Percentiles rank a stretch among this genome's conserved stretches.
Conservation (phyloP, 768 basidiomycete genomes). For the Austroboletus festivus region DNA sequence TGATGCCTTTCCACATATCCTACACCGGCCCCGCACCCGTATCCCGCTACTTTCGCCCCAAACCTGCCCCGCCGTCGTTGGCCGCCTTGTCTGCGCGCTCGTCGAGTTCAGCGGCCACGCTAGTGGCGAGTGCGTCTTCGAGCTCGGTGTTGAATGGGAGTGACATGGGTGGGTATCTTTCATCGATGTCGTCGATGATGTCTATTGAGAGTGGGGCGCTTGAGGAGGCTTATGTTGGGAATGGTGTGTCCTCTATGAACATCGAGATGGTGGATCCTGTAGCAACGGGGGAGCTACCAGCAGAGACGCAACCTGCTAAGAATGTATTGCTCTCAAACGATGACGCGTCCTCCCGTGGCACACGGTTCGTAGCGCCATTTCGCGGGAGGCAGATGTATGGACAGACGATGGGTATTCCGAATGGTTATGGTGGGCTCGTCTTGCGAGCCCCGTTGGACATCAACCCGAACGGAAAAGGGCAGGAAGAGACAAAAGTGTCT, state of each 20-base stretch:
- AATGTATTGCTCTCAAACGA: background rate
- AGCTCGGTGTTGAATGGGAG: conserved; percentile 5
- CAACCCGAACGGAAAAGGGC: conserved; percentile 17
- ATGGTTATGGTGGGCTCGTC: conserved; percentile 67
- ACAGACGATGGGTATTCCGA: conserved; percentile 54
- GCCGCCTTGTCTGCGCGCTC: conserved; percentile 3
- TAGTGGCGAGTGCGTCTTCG: conserved; percentile 10
- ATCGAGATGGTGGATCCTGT: background rate
- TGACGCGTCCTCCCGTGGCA: background rate
- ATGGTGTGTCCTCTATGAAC: too few relatives aligned
- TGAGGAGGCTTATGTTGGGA: too few relatives aligned
- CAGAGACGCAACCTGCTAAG: conserved; percentile 13
- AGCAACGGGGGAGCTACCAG: background rate
- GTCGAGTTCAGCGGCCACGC: conserved; percentile 15
- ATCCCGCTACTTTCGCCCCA: conserved; percentile 68
- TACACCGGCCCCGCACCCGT: conserved; percentile 71
- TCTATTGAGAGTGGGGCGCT: background rate
- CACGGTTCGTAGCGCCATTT: conserved; percentile 57
- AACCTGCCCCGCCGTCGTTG: conserved; percentile 29
- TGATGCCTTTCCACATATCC: conserved; percentile 82
- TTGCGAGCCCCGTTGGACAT: conserved; percentile 36
- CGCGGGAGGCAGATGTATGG: conserved; percentile 76
- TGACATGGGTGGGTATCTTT: conserved; percentile 1
- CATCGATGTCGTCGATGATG: conserved; percentile 6
- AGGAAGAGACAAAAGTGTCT: conserved; percentile 2